Evolutionary conservation across 495 filamentous ascomycete genomes (phyloP).

Genomic region (Tuber microsphaerosporum): DNA sequence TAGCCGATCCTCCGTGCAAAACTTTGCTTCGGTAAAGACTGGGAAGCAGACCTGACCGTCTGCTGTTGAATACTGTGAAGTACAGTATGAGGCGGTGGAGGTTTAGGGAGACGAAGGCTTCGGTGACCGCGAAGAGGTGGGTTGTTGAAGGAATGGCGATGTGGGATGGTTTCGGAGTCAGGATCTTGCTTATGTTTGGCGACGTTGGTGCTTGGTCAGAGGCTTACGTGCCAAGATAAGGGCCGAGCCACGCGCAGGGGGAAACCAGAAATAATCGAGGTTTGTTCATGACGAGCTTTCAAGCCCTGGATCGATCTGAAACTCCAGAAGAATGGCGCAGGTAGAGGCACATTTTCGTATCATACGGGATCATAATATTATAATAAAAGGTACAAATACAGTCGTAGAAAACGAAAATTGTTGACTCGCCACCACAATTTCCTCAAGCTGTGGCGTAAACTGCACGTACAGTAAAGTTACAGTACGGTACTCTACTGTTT

Average conservation of each 20-base stretch:
- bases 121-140: not conserved
- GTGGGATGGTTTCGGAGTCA: not conserved
- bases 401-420: too few species aligned
- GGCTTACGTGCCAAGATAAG: not conserved
- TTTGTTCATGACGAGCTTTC: not conserved
- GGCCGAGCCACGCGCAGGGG: not conserved
- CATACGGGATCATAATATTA: too few species aligned
- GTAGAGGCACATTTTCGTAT: too few species aligned
- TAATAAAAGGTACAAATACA: too few species aligned
- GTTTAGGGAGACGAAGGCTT: not conserved
- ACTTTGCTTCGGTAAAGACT: conserved; percentile 4
- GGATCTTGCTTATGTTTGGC: not conserved
- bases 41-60: not conserved
- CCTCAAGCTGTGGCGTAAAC: too few species aligned
- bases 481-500: too few species aligned
- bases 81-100: not conserved
- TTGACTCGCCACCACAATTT: too few species aligned
- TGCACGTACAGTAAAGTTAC: too few species aligned
- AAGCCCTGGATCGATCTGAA: not conserved
- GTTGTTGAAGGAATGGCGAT: not conserved
- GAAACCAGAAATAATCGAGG: not conserved
- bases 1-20: not conserved
- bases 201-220: not conserved
- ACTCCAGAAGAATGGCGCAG: too few species aligned
- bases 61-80: not conserved